Evolutionary conservation across 1,139 yeast genomes (phyloP).

Genomic region (Yamadazyma sp.): DNA sequence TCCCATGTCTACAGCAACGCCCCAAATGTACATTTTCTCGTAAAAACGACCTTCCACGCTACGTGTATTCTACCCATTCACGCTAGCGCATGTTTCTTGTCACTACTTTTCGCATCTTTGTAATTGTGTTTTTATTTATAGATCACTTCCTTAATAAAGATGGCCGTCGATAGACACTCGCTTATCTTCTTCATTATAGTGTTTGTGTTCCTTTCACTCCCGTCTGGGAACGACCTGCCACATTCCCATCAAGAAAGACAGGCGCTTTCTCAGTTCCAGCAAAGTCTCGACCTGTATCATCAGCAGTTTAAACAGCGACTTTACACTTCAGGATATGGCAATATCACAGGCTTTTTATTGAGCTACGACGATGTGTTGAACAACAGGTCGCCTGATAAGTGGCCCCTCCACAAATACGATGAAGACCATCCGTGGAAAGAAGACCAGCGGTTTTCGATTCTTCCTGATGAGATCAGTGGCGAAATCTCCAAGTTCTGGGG

Average conservation of each 20-base stretch:
- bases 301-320: conserved; percentile 39
- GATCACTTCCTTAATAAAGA: conserved; percentile 6
- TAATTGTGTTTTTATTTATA: neutral
- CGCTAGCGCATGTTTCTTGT: neutral
- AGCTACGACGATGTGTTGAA: conserved; percentile 57
- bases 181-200: conserved; percentile 37
- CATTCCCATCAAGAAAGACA: conserved; percentile 29
- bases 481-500: conserved; percentile 54
- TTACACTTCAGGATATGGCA: conserved; percentile 60
- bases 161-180: conserved; percentile 41
- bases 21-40: too few species aligned
- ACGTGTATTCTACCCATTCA: too few species aligned
- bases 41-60: too few species aligned
- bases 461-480: conserved; percentile 59
- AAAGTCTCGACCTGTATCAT: conserved; percentile 30
- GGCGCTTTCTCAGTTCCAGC: conserved; percentile 28
- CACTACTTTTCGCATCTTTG: neutral
- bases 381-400: conserved; percentile 46
- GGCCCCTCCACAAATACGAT: conserved; percentile 54
- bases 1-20: too few species aligned
- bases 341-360: conserved; percentile 68
- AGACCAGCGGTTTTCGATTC: conserved; percentile 51
- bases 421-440: conserved; percentile 52
- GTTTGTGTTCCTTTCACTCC: conserved; percentile 36
- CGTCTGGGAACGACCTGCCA: conserved; percentile 31